Conservation (phyloP, 2,329 filamentous ascomycete genomes). For the Chaetomium sp. region DNA sequence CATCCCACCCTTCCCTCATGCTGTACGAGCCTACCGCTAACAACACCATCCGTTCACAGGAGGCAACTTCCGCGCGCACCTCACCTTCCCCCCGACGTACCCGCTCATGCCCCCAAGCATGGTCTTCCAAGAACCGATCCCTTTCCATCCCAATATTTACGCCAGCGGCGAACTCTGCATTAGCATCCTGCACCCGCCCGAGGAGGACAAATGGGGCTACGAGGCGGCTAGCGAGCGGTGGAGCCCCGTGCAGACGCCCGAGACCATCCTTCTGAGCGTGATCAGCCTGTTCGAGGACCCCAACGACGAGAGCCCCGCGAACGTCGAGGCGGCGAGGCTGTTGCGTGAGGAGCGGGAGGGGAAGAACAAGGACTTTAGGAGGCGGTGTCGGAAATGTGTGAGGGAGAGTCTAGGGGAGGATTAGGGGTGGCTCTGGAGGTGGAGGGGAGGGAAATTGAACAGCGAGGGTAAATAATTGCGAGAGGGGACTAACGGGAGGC, state of each 20-base stretch:
- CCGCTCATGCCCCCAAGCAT: slow-evolving; percentile 86
- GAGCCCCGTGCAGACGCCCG: slow-evolving; percentile 91
- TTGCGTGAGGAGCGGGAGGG: slow-evolving; percentile 75
- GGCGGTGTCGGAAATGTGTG: slow-evolving; percentile 75
- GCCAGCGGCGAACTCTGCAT: slow-evolving; percentile 87
- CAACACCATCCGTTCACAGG: slow-evolving; percentile 52
- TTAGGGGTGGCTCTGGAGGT: slow-evolving; percentile 36
- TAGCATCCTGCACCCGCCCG: slow-evolving; percentile 92
- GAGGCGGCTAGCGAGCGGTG: slow-evolving; percentile 88
- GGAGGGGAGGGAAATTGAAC: not conserved
- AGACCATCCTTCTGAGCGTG: slow-evolving; percentile 89
- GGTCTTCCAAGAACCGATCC: slow-evolving; percentile 79
- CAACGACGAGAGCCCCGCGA: slow-evolving; percentile 94
- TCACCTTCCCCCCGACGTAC: slow-evolving; percentile 83
- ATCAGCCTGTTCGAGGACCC: slow-evolving; percentile 91
- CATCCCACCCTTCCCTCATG: slow-evolving; percentile 13
- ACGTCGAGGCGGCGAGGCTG: slow-evolving; percentile 87
- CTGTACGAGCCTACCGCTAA: slow-evolving; percentile 15
- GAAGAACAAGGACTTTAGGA: slow-evolving; percentile 71
- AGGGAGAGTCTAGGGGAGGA: slow-evolving; percentile 79
- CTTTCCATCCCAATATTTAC: slow-evolving; percentile 96
- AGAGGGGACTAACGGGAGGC: not conserved
- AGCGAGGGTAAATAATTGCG: not conserved
- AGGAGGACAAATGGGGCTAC: slow-evolving; percentile 93
- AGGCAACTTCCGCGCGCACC: slow-evolving; percentile 84